A percentile compares a stretch with the other conserved stretches of the same genome.
Evolutionary conservation across 1,284 basidiomycete genomes (phyloP).

Genomic region (Cryptococcus hybrid): DNA sequence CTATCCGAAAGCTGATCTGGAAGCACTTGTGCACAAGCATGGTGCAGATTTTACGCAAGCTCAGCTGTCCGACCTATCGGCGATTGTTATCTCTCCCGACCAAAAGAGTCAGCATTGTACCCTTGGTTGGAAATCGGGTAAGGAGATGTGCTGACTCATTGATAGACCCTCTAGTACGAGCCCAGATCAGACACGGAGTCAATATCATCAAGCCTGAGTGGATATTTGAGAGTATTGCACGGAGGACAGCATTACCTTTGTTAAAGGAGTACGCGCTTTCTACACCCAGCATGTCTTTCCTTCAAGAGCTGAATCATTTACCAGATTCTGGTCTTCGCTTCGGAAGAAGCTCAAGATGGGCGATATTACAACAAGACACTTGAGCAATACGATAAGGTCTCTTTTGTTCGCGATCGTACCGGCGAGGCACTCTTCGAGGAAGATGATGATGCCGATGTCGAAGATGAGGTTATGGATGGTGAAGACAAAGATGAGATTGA

Average conservation of each 20-base stretch:
- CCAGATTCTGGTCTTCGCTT: constrained; percentile 46
- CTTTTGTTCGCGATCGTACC: constrained; percentile 27
- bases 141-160: neutral
- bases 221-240: constrained; percentile 72
- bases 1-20: constrained; percentile 38
- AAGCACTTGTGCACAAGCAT: constrained; percentile 62
- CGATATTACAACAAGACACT: constrained; percentile 38
- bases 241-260: constrained; percentile 59
- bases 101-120: constrained; percentile 34
- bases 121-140: neutral
- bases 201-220: constrained; percentile 77
- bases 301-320: neutral
- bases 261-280: constrained; percentile 59
- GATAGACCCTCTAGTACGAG: constrained; percentile 46
- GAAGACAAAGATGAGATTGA: constrained; percentile 40
- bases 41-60: constrained; percentile 71
- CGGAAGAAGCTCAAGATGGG: constrained; percentile 31
- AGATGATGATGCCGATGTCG: constrained; percentile 25
- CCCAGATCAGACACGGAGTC: constrained; percentile 55
- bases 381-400: constrained; percentile 29
- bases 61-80: constrained; percentile 39
- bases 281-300: neutral
- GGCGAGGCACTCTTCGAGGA: constrained; percentile 4
- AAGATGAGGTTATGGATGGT: constrained; percentile 31
- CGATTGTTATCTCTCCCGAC: constrained; percentile 56